These are phyloP conservation scores for Beauveria rudraprayagi DNA, from an alignment of 2,329 filamentous ascomycete genomes.

Conservation along the genomic window DNA sequence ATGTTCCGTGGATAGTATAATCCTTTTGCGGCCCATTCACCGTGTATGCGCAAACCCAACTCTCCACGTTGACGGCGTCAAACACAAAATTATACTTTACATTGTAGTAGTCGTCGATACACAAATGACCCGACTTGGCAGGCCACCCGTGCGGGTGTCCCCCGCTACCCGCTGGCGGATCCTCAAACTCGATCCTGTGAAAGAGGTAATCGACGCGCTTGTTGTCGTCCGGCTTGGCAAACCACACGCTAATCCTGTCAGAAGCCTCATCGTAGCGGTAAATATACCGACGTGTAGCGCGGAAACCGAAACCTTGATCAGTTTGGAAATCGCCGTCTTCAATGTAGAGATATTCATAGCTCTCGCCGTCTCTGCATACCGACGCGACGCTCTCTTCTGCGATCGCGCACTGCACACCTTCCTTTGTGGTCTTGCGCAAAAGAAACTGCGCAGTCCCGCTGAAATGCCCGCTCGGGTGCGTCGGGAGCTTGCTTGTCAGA, in stretches of 20 bases:
- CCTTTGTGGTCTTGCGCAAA: constrained; percentile 49
- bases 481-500: constrained; percentile 44
- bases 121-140: constrained; percentile 61
- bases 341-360: constrained; percentile 58
- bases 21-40: constrained; percentile 69
- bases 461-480: constrained; percentile 57
- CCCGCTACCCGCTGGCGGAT: constrained; percentile 22
- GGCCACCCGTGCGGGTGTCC: constrained; percentile 41
- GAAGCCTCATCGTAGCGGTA: constrained; percentile 58
- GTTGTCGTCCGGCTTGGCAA: constrained; percentile 56
- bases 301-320: constrained; percentile 46
- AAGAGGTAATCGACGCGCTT: constrained; percentile 64
- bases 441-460: constrained; percentile 57
- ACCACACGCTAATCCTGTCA: constrained; percentile 65
- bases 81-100: constrained; percentile 62
- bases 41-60: constrained; percentile 55
- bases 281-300: constrained; percentile 58
- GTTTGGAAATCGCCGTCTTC: constrained; percentile 60
- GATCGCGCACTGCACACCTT: constrained; percentile 34
- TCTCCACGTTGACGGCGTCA: constrained; percentile 44
- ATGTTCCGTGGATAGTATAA: constrained; percentile 52
- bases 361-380: constrained; percentile 20
- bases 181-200: constrained; percentile 59
- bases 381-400: constrained; percentile 1
- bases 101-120: constrained; percentile 63